Evolutionary conservation across 2,329 filamentous ascomycete genomes (phyloP), one percentile per base, ranked within the genome.

Genomic region (Aspergillus brasiliensis): DNA sequence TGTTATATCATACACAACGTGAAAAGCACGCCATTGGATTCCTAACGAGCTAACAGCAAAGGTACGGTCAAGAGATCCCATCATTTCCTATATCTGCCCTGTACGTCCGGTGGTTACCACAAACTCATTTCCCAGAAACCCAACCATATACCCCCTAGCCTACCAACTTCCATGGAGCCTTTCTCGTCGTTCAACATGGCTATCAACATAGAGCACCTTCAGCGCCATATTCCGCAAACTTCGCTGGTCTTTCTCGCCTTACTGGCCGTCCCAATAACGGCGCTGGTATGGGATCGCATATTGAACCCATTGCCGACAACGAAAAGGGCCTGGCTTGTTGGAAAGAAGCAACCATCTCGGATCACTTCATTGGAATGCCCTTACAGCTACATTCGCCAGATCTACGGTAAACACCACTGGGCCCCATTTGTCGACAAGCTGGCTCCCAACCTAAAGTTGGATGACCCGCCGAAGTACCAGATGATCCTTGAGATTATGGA

Each of bases 401-500:
- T 64, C 13, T 67, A 67, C 21, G 64, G 65, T 8, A 60, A 62
- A 17, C 44, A 65, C 31, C 64, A 68, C 46, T 69, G 61, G 61
- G 63, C 61, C 4, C 60, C 60, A 0, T 69, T 69, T 25, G 60
- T 67, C 5, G 19, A 67, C 21, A 67, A 65, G 23, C 56, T 68
- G 3, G 62, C 61, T 3, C 65, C 67, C 0, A 40, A 5, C 4
- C 57, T 69, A 2, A 56, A 62, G 15, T 15, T 58, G 5, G 59
- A 62, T 4, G 51, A 67, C 27, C 60, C 60, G 11, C 25, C 27
- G 0, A 67, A 67, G 10, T 63, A 67, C 40, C 10, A 37, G 25
- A 61, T 64, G 55, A 40, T 68, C 3, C 38, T 67, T 3, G 65
- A 69, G 28, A 66, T 65, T 13, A 65, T 67, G 65, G 65, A 67